A percentile compares a stretch with the other conserved stretches of the same genome.
Conservation (phyloP, 2,329 filamentous ascomycete genomes). For the Cephalotrichum gorgonifer region DNA sequence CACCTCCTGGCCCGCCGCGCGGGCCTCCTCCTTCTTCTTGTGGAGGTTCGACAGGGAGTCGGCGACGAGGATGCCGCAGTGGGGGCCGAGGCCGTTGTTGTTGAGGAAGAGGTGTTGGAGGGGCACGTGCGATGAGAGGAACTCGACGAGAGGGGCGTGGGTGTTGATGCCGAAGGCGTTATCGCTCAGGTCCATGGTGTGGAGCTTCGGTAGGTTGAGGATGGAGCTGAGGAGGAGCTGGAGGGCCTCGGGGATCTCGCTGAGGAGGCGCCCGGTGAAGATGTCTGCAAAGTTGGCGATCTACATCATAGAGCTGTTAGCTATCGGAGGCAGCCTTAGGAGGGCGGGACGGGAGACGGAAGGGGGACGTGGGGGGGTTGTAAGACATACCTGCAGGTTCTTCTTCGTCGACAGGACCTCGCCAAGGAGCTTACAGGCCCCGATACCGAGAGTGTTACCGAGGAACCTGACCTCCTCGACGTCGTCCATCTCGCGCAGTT, state of each 20-base stretch:
- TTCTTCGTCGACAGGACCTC: slow-evolving; percentile 78
- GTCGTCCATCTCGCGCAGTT: slow-evolving; percentile 59
- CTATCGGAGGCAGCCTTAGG: not conserved
- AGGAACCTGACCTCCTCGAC: slow-evolving; percentile 78
- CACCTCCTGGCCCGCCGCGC: slow-evolving; percentile 60
- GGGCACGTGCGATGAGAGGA: slow-evolving; percentile 78
- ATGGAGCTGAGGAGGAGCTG: slow-evolving; percentile 77
- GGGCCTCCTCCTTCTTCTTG: slow-evolving; percentile 69
- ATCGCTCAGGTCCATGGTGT: slow-evolving; percentile 91
- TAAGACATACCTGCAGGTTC: slow-evolving; percentile 55
- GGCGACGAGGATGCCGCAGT: slow-evolving; percentile 80
- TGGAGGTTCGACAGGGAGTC: slow-evolving; percentile 78
- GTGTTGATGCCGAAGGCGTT: slow-evolving; percentile 97
- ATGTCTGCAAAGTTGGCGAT: slow-evolving; percentile 91
- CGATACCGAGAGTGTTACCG: slow-evolving; percentile 88
- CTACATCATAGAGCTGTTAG: slow-evolving; percentile 21
- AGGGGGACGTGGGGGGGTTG: no score
- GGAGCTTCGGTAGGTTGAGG: slow-evolving; percentile 73
- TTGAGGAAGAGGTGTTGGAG: slow-evolving; percentile 93
- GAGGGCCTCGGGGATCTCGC: slow-evolving; percentile 86
- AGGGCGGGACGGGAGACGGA: not conserved
- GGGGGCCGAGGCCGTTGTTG: slow-evolving; percentile 94
- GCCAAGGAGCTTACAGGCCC: slow-evolving; percentile 75
- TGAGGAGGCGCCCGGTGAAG: slow-evolving; percentile 87
- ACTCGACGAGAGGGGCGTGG: slow-evolving; percentile 83